phyloP scores from a whole-genome alignment of 495 filamentous ascomycete species.

The Talaromyces borbonicus region DNA sequence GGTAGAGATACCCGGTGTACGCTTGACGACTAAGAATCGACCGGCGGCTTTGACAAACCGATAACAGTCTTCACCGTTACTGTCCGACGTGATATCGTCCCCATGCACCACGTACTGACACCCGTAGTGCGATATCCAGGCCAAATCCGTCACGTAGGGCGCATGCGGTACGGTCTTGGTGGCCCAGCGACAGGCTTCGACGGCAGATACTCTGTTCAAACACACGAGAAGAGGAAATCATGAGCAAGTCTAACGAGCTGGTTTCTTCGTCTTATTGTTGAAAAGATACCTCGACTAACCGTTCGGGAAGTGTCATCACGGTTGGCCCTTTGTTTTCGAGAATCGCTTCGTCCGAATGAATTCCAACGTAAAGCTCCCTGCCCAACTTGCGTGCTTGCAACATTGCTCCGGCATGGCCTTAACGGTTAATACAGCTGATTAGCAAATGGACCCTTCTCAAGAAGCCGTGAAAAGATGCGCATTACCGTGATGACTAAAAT shows the following conservation, averaged over 20 bases:
- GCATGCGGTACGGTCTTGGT: conserved; percentile 73
- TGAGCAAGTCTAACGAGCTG: background rate
- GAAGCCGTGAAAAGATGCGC: background rate
- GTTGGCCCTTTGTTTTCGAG: conserved; percentile 95
- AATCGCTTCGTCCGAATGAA: conserved; percentile 93
- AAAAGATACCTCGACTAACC: conserved; percentile 35
- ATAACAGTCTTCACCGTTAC: conserved; percentile 87
- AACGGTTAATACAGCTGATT: conserved; percentile 9
- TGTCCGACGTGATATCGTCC: conserved; percentile 79
- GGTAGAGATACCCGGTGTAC: conserved; percentile 94
- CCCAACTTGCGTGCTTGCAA: conserved; percentile 84
- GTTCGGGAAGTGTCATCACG: conserved; percentile 88
- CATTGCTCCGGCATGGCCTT: conserved; percentile 94
- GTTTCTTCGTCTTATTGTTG: no score
- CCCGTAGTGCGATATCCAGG: conserved; percentile 90
- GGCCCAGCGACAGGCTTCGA: conserved; percentile 91
- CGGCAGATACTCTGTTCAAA: conserved; percentile 55
- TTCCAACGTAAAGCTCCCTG: conserved; percentile 75
- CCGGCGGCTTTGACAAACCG: conserved; percentile 87
- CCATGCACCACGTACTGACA: conserved; percentile 91
- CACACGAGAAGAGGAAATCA: conserved; percentile 7
- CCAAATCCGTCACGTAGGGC: conserved; percentile 87
- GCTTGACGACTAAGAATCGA: conserved; percentile 86
- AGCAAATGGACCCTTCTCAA: conserved; percentile 3
- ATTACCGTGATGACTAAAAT: conserved; percentile 93